Conservation (phyloP, 768 basidiomycete genomes). For the Leccinum aurantiacum region DNA sequence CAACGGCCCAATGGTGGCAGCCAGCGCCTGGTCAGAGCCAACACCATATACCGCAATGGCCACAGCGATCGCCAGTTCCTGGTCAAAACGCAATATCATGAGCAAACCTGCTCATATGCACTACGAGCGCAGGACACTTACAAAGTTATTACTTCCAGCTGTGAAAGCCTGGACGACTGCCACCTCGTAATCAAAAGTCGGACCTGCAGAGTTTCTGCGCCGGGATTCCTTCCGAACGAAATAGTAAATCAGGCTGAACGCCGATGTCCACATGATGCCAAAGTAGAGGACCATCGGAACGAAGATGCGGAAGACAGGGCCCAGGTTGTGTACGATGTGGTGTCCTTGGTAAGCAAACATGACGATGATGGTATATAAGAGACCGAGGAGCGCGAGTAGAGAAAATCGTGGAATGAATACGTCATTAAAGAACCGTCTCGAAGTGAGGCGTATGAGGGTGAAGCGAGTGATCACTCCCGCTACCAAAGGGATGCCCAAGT, state of each 20-base stretch:
- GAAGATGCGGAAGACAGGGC: constrained; percentile 75
- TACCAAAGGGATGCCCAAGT: constrained; percentile 77
- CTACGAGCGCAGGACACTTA: constrained; percentile 30
- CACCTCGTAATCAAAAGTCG: constrained; percentile 57
- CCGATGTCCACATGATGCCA: constrained; percentile 67
- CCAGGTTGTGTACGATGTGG: constrained; percentile 70
- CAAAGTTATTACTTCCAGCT: constrained; percentile 77
- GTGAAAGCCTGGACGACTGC: constrained; percentile 81
- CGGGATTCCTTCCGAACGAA: constrained; percentile 38
- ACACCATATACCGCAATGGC: constrained; percentile 77
- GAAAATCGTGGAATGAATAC: constrained; percentile 67
- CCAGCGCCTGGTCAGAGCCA: constrained; percentile 74
- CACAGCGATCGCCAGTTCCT: constrained; percentile 84
- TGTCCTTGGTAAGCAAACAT: constrained; percentile 72
- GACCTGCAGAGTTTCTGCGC: neutral
- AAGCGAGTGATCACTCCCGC: constrained; percentile 73
- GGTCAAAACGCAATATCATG: neutral
- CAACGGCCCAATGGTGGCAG: constrained; percentile 77
- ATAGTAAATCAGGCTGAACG: constrained; percentile 58
- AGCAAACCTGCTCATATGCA: neutral
- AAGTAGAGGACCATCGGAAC: constrained; percentile 84
- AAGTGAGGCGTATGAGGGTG: constrained; percentile 44
- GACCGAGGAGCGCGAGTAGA: constrained; percentile 67
- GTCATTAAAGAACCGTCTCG: constrained; percentile 49
- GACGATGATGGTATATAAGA: constrained; percentile 79